Evolutionary conservation across 257 asterid species (phyloP).

Genomic region (Osmanthus fragrans): DNA sequence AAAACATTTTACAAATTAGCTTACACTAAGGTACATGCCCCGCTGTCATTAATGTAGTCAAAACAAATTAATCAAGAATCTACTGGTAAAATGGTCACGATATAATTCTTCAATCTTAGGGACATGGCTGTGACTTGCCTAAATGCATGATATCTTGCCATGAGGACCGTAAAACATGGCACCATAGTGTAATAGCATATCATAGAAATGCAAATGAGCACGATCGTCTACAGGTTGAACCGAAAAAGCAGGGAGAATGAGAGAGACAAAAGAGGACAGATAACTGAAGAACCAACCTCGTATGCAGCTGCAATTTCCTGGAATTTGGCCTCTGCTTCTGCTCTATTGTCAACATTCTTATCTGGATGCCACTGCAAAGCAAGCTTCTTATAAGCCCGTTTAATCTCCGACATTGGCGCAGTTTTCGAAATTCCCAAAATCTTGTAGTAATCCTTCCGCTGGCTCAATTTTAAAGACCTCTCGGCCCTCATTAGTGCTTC

Average conservation of each 20-base stretch:
- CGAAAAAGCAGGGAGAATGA: neutral
- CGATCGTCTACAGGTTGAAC: neutral
- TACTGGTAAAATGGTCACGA: neutral
- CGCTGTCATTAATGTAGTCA: neutral
- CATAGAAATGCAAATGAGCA: neutral
- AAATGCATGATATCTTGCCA: neutral
- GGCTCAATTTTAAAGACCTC: constrained; percentile 75
- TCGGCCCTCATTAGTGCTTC: constrained; percentile 77
- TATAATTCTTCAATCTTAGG: neutral
- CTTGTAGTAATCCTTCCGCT: constrained; percentile 97
- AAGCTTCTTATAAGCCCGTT: constrained; percentile 91
- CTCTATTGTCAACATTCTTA: constrained; percentile 86
- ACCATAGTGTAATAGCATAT: neutral
- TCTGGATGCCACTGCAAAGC: constrained; percentile 99
- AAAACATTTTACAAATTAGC: neutral
- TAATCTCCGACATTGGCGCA: constrained; percentile 71
- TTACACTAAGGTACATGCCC: neutral
- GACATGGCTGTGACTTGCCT: neutral
- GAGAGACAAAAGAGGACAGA: neutral
- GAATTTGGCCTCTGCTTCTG: constrained; percentile 86
- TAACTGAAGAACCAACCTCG: constrained; percentile 55
- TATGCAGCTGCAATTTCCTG: constrained; percentile 97
- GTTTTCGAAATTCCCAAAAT: constrained; percentile 76
- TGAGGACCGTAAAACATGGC: neutral
- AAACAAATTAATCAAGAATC: neutral